Conservation (phyloP, 176 grass and related monocot species). For the Aegilops sharonensis region DNA sequence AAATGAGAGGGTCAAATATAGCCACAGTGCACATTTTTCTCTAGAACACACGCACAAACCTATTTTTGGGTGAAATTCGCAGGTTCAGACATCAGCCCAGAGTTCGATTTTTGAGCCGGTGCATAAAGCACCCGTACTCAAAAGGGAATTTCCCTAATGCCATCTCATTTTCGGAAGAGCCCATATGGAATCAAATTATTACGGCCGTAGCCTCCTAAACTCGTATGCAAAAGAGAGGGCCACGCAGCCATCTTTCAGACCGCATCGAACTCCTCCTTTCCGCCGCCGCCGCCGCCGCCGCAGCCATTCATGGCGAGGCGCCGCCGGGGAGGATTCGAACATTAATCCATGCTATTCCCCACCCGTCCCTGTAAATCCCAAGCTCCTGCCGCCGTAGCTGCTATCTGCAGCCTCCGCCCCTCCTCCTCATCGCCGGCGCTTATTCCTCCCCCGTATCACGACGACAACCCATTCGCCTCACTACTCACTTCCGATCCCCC, state of each 20-base stretch:
- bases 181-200: neutral
- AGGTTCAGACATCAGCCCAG: neutral
- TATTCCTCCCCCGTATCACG: neutral
- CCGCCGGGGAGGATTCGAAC: slow-evolving; percentile 20
- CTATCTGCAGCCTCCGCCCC: slow-evolving; percentile 31
- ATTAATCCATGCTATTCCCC: slow-evolving; percentile 50
- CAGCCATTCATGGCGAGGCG: slow-evolving; percentile 47
- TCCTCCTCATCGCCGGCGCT: slow-evolving; percentile 8
- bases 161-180: neutral
- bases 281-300: slow-evolving; percentile 17
- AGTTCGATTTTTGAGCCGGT: neutral
- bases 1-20: too few relatives aligned
- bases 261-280: slow-evolving; percentile 26
- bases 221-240: slow-evolving; percentile 12
- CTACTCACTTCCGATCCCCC: slow-evolving; percentile 28
- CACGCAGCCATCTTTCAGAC: slow-evolving; percentile 18
- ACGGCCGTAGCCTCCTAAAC: neutral
- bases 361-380: slow-evolving; percentile 38
- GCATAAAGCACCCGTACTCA: neutral
- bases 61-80: neutral
- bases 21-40: neutral
- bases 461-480: slow-evolving; percentile 22
- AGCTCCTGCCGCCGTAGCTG: slow-evolving; percentile 34
- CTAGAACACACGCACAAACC: neutral
- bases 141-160: neutral